Evolutionary conservation across 2,329 filamentous ascomycete genomes (phyloP), one percentile per base, ranked within the genome.

Genomic region (Trichophyton mentagrophytes): DNA sequence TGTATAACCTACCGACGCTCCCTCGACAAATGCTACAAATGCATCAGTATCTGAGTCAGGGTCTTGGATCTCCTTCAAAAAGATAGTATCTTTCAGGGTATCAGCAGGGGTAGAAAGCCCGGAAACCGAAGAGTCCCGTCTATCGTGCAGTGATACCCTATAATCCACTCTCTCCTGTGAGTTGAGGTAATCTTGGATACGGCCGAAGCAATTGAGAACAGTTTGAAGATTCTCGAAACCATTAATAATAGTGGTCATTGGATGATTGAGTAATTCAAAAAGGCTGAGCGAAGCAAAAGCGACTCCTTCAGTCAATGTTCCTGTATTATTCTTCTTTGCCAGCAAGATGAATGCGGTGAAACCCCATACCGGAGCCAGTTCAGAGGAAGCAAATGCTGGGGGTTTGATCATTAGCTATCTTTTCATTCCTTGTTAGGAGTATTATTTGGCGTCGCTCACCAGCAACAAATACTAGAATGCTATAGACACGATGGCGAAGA

Each of bases 271-370:
- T n/a, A 57, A 7, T 30, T 57, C 55, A 30, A 57, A 57, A 25
- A 57, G 55, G 20, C 55, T 57, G 17, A 57, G 27, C 20, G 55
- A 36, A 17, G 55, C 55, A 42, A 57, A 57, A 13, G 55, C 55
- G 13, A 57, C 36, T 13, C 55, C 55, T 9, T 57, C 55, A 11
- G 55, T 57, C 15, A 57, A 57, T 8, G 55, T 57, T 5, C 20
- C 55, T 15, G 33, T 42, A 44, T 57, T 44, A 27, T 57, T 57
- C 7, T n/a, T 7, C 40, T 36, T 57, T 13, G 55, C 55, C 11
- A 57, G 55, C 25, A 57, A 20, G 33, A 57, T 57, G 22, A 42
- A 57, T 11, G 27, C 55, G 15, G 11, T 38, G 40, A 57, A 57
- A 3, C 55, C 55, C 55, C 55, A 57, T 2, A 57, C 40, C n/a